A percentile compares a stretch with the other conserved stretches of the same genome.
Evolutionary conservation across 768 basidiomycete species (phyloP).

Genomic region (Amanita fuliginea): DNA sequence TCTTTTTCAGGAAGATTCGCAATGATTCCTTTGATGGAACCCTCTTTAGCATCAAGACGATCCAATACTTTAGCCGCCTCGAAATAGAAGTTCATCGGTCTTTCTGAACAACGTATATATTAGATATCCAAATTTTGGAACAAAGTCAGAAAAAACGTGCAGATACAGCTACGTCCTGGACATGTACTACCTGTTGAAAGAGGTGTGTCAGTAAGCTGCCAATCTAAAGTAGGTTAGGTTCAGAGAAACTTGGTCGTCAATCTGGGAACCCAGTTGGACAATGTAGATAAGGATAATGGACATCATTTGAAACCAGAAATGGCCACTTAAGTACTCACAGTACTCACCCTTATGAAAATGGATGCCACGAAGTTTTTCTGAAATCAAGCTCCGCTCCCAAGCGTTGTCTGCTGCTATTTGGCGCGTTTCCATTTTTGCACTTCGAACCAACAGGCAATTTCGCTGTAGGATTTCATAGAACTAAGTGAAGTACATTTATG

Average conservation of each 20-base stretch:
- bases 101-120: constrained; percentile 2
- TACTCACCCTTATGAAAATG: constrained; percentile 5
- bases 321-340: constrained; percentile 9
- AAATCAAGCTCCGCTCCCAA: constrained; percentile 24
- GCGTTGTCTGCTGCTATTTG: constrained; percentile 9
- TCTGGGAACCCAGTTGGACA: constrained; percentile 58
- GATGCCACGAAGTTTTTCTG: background rate
- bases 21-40: constrained; percentile 84
- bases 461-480: background rate
- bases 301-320: constrained; percentile 38
- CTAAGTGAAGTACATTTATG: constrained; percentile 5
- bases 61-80: constrained; percentile 78
- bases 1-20: constrained; percentile 62
- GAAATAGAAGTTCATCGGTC: constrained; percentile 89
- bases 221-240: constrained; percentile 18
- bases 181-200: background rate
- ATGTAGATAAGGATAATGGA: constrained; percentile 74
- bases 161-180: background rate
- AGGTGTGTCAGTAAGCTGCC: background rate
- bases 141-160: background rate
- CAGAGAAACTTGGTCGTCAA: constrained; percentile 33
- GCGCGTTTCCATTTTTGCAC: constrained; percentile 7
- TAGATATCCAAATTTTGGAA: background rate
- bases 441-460: constrained; percentile 3
- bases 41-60: constrained; percentile 77